Conservation (phyloP, 441 rosid genomes). For the Kokia cookei region DNA sequence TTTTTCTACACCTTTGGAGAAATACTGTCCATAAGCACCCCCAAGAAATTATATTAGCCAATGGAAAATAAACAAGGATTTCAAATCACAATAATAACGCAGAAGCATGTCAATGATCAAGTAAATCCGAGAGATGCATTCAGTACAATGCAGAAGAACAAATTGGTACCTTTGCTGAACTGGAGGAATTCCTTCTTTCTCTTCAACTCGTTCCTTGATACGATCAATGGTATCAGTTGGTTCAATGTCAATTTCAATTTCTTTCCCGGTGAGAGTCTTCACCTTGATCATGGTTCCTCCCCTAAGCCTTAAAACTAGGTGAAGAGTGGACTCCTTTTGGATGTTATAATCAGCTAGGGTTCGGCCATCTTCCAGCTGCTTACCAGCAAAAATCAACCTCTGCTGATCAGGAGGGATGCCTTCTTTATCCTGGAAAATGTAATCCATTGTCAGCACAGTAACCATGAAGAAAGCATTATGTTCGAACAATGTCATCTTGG, state of each 20-base stretch:
- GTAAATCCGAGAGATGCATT: background rate
- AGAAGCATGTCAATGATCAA: background rate
- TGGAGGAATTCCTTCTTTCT: slow-evolving; percentile 14
- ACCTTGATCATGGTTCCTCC: slow-evolving; percentile 19
- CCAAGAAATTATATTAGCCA: background rate
- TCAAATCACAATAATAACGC: background rate
- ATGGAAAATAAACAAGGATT: background rate
- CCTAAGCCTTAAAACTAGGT: slow-evolving; percentile 8
- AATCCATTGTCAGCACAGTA: background rate
- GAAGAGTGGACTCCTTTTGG: slow-evolving; percentile 8
- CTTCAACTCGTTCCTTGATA: slow-evolving; percentile 10
- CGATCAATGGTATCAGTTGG: slow-evolving; percentile 9
- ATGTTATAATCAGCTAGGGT: slow-evolving; percentile 6
- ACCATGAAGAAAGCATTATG: background rate
- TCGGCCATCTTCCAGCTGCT: slow-evolving; percentile 12
- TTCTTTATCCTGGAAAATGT: slow-evolving; percentile 19
- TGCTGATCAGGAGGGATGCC: slow-evolving; percentile 14
- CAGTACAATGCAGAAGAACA: background rate
- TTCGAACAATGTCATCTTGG: background rate
- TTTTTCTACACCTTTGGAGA: background rate
- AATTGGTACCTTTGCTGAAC: slow-evolving; percentile 5
- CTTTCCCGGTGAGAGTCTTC: slow-evolving; percentile 13
- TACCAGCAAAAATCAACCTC: slow-evolving; percentile 12
- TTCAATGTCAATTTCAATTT: slow-evolving; percentile 11
- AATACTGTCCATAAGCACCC: background rate